Evolutionary conservation across 768 basidiomycete species (phyloP).

Genomic region (Termitomyces sp.): DNA sequence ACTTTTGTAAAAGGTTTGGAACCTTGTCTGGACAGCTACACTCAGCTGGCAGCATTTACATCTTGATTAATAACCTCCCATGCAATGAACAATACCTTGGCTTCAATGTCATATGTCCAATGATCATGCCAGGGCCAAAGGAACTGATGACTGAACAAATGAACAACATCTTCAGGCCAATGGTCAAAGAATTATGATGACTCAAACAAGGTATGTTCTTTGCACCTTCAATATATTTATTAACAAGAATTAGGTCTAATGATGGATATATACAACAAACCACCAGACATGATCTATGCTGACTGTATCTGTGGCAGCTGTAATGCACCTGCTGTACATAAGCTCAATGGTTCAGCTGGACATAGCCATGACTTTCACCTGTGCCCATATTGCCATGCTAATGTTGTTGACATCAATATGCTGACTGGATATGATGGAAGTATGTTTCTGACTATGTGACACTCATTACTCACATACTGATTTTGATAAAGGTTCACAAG

Average conservation of each 20-base stretch:
- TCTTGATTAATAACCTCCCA: too few species aligned
- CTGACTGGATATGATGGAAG: slow-evolving; percentile 4
- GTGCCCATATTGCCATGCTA: slow-evolving; percentile 20
- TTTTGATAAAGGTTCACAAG: too few species aligned
- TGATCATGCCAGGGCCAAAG: slow-evolving; percentile 21
- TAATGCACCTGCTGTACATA: slow-evolving; percentile 21
- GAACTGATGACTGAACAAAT: slow-evolving; percentile 21
- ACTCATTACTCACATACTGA: too few species aligned
- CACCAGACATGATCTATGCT: slow-evolving; percentile 15
- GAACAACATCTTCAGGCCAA: slow-evolving; percentile 18
- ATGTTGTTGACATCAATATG: slow-evolving; percentile 17
- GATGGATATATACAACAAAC: slow-evolving; percentile 19
- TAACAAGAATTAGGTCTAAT: slow-evolving; percentile 17
- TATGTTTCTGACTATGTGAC: too few species aligned
- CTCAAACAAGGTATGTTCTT: slow-evolving; percentile 21
- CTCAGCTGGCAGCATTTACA: too few species aligned
- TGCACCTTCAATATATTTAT: neutral
- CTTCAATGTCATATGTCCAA: too few species aligned
- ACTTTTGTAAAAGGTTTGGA: too few species aligned
- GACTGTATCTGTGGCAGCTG: slow-evolving; percentile 21
- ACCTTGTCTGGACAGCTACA: too few species aligned
- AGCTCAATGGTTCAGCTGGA: slow-evolving; percentile 20
- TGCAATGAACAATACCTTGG: too few species aligned
- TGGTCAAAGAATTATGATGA: slow-evolving; percentile 10
- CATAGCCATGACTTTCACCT: slow-evolving; percentile 21